Conservation (phyloP, 1,284 basidiomycete genomes). For the Calocybe gambosa region DNA sequence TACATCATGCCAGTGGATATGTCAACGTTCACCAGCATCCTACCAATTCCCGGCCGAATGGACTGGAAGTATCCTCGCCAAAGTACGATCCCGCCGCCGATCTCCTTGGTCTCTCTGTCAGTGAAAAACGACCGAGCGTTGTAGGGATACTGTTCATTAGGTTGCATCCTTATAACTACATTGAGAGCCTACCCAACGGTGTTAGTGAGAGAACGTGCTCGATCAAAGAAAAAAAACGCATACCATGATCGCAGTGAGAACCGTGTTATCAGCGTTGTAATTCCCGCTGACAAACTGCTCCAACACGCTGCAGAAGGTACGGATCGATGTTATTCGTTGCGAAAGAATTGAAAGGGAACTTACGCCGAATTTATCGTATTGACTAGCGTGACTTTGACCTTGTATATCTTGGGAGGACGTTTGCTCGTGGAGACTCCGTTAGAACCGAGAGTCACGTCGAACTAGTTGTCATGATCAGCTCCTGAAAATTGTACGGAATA, state of each 20-base stretch:
- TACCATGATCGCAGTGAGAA: slow-evolving; percentile 65
- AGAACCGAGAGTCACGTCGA: slow-evolving; percentile 44
- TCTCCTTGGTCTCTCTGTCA: slow-evolving; percentile 15
- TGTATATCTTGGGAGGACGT: slow-evolving; percentile 54
- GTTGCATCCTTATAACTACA: slow-evolving; percentile 68
- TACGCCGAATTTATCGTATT: slow-evolving; percentile 56
- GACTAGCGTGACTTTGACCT: slow-evolving; percentile 55
- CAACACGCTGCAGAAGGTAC: slow-evolving; percentile 41
- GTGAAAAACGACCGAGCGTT: slow-evolving; percentile 71
- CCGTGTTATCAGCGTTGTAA: slow-evolving; percentile 57
- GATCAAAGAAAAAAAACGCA: slow-evolving; percentile 15
- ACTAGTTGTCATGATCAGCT: slow-evolving; percentile 31
- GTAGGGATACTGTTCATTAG: slow-evolving; percentile 58
- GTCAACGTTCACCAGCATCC: slow-evolving; percentile 68
- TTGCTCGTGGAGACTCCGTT: slow-evolving; percentile 24
- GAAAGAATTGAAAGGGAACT: slow-evolving; percentile 15
- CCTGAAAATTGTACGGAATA: not conserved
- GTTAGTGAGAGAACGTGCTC: not conserved
- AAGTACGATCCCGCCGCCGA: slow-evolving; percentile 33
- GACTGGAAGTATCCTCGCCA: slow-evolving; percentile 51
- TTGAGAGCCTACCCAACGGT: slow-evolving; percentile 75
- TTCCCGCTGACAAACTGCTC: slow-evolving; percentile 54
- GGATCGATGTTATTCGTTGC: not conserved
- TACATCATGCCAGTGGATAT: slow-evolving; percentile 74
- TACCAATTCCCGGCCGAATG: slow-evolving; percentile 57